A percentile compares a stretch with the other conserved stretches of the same genome.
phyloP scores from a whole-genome alignment of 768 basidiomycete genomes.

The Boletus bicolor region DNA sequence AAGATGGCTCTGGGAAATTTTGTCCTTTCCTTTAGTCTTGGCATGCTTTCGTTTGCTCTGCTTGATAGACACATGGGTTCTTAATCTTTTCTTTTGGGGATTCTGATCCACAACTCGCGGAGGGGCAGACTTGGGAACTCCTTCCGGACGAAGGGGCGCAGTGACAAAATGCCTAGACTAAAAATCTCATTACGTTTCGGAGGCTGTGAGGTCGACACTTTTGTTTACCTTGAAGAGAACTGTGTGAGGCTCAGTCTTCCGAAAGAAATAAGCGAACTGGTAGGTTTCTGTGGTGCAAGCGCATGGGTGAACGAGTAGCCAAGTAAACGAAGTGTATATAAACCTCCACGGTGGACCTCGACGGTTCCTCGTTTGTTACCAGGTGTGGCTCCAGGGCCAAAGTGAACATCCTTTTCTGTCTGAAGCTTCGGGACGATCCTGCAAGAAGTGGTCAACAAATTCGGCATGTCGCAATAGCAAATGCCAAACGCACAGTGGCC shows the following conservation, averaged over 20 bases:
- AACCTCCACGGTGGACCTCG: conserved; percentile 84
- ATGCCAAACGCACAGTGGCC: conserved; percentile 52
- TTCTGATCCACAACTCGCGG: not conserved
- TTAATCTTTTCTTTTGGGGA: conserved; percentile 21
- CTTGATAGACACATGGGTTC: conserved; percentile 9
- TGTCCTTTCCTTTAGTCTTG: conserved; percentile 41
- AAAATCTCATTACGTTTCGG: not conserved
- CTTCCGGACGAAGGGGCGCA: conserved; percentile 23
- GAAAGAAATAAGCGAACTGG: conserved; percentile 89
- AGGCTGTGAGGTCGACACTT: not conserved
- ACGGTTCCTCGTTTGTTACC: conserved; percentile 65
- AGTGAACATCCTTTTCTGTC: conserved; percentile 49
- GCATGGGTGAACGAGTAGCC: conserved; percentile 3
- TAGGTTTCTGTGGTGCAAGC: conserved; percentile 58
- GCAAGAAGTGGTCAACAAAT: conserved; percentile 1
- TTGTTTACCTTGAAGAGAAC: conserved; percentile 73
- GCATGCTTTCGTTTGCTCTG: conserved; percentile 30
- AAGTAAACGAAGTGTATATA: not conserved
- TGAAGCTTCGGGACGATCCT: conserved; percentile 69
- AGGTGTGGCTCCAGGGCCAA: conserved; percentile 38
- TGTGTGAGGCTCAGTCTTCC: conserved; percentile 78
- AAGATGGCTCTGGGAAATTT: conserved; percentile 23
- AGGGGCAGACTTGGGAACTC: conserved; percentile 16
- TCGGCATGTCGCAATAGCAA: not conserved
- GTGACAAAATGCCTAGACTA: conserved; percentile 44